These are phyloP conservation scores for Neoscytalidium dimidiatum DNA, from an alignment of 2,329 filamentous ascomycete genomes.

Conservation along the genomic window DNA sequence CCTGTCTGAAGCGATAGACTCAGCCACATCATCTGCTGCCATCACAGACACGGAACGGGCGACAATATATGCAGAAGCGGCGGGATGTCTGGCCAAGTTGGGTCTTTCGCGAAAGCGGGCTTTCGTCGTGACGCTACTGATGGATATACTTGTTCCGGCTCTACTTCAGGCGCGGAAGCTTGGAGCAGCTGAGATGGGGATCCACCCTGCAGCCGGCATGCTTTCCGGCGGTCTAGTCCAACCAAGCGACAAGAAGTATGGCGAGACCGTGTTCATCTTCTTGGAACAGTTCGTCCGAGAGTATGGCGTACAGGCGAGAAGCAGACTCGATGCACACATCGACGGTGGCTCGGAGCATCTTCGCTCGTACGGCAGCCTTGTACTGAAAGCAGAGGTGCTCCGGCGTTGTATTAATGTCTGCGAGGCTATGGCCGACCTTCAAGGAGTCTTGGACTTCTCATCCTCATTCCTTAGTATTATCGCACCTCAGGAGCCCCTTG, in stretches of 20 bases:
- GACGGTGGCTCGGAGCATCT: constrained; percentile 30
- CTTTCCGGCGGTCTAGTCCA: constrained; percentile 56
- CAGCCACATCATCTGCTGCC: neutral
- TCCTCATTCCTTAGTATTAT: constrained; percentile 80
- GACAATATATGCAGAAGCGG: constrained; percentile 80
- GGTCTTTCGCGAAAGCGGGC: constrained; percentile 87
- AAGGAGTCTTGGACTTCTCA: constrained; percentile 85
- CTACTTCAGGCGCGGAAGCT: constrained; percentile 88
- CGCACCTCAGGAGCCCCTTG: constrained; percentile 76
- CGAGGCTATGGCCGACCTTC: constrained; percentile 89
- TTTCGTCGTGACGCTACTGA: constrained; percentile 81
- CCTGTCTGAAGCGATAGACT: constrained; percentile 65
- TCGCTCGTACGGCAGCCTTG: constrained; percentile 70
- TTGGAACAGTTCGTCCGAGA: constrained; percentile 42
- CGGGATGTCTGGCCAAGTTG: constrained; percentile 77
- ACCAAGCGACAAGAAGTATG: constrained; percentile 3
- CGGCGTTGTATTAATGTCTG: constrained; percentile 91
- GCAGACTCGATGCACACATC: constrained; percentile 21
- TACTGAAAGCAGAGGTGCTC: constrained; percentile 82
- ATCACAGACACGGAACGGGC: constrained; percentile 71
- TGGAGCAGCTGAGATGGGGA: constrained; percentile 92
- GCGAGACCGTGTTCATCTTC: constrained; percentile 27
- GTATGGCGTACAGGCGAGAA: constrained; percentile 44
- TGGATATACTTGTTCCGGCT: constrained; percentile 79
- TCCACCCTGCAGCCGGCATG: constrained; percentile 88